Evolutionary conservation across 192 early-diverging fungal genomes (phyloP), one percentile per base, ranked within the genome.

Genomic region (Podila minutissima): DNA sequence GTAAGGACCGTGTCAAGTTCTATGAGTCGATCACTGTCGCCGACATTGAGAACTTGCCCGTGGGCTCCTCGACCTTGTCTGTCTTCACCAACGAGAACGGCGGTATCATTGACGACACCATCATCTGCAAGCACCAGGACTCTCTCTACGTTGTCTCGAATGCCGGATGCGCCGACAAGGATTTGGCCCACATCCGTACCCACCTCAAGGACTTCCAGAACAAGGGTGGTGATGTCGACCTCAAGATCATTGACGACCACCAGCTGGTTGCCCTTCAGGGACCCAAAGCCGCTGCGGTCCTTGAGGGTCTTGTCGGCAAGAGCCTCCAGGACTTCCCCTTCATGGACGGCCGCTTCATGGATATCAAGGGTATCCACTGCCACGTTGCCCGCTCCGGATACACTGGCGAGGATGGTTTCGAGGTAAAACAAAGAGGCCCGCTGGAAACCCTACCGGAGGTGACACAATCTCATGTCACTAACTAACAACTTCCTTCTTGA

Each of bases 401-500:
- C 88, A 99, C 98, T 67, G 98, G 98, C 67, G 98, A 99, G 85
- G 98, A 99, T 86, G 98, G 98, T 15, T 98, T 99, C 76, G 98
- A 99, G 84, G 92, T 95, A 67, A 35, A 46, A 12, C 1, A 15
- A 46, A 32, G 12, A 33, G 3, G 41, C 24, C 7, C n/a, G 22
- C 17, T 49, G 17, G 9, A 26, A n/a, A 29, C 10, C 7, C 5
- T 59, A 37, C 0, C 35, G 9, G 35, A 37, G 10, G 22, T 2
- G 2, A 64, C 12, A 26, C 22, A n/a, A 33, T 5, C 41, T 32
- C 22, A 38, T 26, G 22, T 38, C 24, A 37, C 32, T 32, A 69
- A 24, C 9, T 63, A 20, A 48, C 35, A 26, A 1, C 32, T 86
- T 22, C 41, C 71, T 33, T 35, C 35, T 31, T 22, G 5, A 29